phyloP scores from a whole-genome alignment of 306 rosid species.

The Malus asiatica region DNA sequence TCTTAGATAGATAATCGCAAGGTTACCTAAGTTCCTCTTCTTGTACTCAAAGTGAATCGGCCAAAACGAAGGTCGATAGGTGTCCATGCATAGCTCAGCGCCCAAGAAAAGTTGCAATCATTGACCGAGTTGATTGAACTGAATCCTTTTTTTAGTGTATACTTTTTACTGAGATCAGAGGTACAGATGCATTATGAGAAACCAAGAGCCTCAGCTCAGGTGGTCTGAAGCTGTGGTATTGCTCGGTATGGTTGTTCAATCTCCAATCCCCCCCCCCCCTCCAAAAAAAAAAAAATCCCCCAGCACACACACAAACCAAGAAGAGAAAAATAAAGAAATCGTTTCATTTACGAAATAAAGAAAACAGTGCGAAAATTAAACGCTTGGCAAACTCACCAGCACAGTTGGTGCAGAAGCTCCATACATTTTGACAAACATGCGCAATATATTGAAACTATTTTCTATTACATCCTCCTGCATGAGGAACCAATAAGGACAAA shows the following conservation, averaged over 20 bases:
- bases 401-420: constrained; percentile 75
- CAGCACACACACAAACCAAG: background rate
- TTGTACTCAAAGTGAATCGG: background rate
- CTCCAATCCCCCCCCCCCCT: background rate
- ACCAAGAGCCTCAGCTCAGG: background rate
- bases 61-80: background rate
- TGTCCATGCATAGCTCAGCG: too few species aligned
- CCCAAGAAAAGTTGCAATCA: background rate
- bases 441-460: constrained; percentile 73
- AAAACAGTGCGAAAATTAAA: background rate
- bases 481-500: background rate
- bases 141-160: background rate
- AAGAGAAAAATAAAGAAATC: background rate
- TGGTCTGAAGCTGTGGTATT: too few species aligned
- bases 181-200: background rate
- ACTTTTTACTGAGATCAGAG: background rate
- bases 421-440: constrained; percentile 73
- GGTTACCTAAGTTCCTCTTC: background rate
- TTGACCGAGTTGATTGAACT: background rate
- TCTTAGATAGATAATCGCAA: too few species aligned
- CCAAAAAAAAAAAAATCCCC: too few species aligned
- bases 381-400: constrained; percentile 50
- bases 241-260: background rate
- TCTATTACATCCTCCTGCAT: constrained; percentile 87
- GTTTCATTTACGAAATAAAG: too few species aligned